These are phyloP conservation scores for Fusarium annulatum DNA, from an alignment of 2,329 filamentous ascomycete genomes.

Conservation along the genomic window DNA sequence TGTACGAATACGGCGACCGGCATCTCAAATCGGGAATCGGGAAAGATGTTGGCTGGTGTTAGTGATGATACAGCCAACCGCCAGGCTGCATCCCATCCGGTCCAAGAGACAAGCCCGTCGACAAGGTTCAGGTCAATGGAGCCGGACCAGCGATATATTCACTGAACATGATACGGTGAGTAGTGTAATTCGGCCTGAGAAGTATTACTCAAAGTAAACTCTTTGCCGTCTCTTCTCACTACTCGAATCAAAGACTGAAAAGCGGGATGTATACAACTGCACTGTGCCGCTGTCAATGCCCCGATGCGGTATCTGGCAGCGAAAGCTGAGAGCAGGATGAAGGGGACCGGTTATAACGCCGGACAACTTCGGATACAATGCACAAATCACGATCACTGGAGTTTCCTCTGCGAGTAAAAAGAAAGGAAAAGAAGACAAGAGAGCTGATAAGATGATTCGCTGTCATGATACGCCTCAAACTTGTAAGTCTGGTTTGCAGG, in stretches of 20 bases:
- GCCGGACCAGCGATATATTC: constrained; percentile 3
- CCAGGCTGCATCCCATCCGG: constrained; percentile 16
- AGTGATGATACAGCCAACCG: constrained; percentile 18
- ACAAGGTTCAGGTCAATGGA: background rate
- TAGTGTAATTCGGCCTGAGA: background rate
- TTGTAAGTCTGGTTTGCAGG: background rate
- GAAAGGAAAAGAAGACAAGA: constrained; percentile 1
- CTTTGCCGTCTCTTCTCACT: background rate
- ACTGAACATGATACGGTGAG: background rate
- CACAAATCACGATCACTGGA: background rate
- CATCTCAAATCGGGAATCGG: constrained; percentile 34
- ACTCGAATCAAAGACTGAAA: background rate
- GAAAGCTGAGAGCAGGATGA: constrained; percentile 3
- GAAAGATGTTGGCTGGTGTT: constrained; percentile 1
- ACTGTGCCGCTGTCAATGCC: constrained; percentile 11
- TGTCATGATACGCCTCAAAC: background rate
- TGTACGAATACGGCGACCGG: constrained; percentile 35
- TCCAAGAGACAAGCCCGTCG: background rate
- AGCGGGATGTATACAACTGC: background rate
- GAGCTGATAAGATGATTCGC: background rate
- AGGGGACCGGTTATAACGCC: constrained; percentile 6
- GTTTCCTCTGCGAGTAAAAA: background rate
- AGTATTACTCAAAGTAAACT: background rate
- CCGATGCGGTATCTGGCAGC: constrained; percentile 8
- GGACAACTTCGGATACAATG: constrained; percentile 1